Base-by-base conservation (phyloP, 306 rosid species). In the barrel medic (Medicago truncatula) region DNA sequence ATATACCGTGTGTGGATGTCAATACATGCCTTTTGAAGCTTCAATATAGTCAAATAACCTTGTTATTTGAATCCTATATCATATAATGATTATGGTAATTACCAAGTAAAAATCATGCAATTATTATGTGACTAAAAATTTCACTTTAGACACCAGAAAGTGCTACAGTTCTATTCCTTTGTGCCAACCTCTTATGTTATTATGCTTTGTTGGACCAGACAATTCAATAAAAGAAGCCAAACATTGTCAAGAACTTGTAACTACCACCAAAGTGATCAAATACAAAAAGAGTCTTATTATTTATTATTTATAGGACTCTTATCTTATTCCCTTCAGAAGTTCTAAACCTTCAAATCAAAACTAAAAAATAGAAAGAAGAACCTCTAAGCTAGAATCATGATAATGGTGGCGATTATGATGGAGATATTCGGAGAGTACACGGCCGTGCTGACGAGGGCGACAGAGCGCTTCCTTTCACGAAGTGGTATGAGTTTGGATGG, bases 341-440 rank as follows among this genome's bases (percentile, higher is more conserved):
- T 81, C 44, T 58, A 7, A 56, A 34, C 15, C 53, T 74, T 16
- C 43, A 53, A 70, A 67, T 16, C 43, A 53, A 70, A 67, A 67
- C 11, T 9, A 57, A 56, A 59, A 46, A 16, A 36, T 53, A 3
- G 13, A 5, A 12, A 62, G 7, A 62, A 69, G 7, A 2, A 23
- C 2, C 4, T 44, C 7, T 41, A 73, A 50, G 44, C 9, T 23
- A 66, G 73, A 54, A 79, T 21, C 81, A 91, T 91, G 97, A 86
- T 89, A 70, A 83, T 84, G 90, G 89, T 83, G 77, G 91, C 76
- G 69, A 56, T 67, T 1, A 74, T 84, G 79, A 85, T 89, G 36
- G 85, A 86, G 87, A 82, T 91, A 41, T 68, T 91, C 17, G 86
- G 67, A n/a, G 86, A 82, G 44, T 88, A 87, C 80, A 84, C 86